Evolutionary conservation across 768 basidiomycete species (phyloP).

Genomic region (Austroboletus festivus): DNA sequence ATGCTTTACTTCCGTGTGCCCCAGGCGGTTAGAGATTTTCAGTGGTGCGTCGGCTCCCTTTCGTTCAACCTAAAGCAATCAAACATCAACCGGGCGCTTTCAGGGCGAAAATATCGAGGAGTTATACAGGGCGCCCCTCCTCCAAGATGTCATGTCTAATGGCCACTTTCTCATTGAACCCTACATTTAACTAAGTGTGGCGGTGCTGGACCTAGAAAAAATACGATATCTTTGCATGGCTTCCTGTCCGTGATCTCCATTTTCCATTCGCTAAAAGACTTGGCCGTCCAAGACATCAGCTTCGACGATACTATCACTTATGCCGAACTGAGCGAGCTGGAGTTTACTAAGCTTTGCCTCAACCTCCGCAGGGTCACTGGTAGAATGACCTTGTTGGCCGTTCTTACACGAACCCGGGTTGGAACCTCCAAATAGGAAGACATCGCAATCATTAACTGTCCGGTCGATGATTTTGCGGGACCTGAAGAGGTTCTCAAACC

Average conservation of each 20-base stretch:
- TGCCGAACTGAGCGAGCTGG: conserved; percentile 3
- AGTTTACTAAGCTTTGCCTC: conserved; percentile 2
- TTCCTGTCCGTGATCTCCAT: conserved; percentile 2
- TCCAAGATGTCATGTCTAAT: background rate
- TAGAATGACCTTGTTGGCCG: background rate
- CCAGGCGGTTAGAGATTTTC: no score
- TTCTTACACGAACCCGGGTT: no score
- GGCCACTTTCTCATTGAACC: conserved; percentile 1
- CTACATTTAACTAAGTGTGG: background rate
- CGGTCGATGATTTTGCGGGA: conserved; percentile 3
- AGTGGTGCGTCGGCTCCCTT: no score
- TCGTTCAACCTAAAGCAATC: no score
- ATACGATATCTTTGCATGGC: conserved; percentile 1
- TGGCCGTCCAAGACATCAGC: conserved; percentile 1
- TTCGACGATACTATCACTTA: conserved; percentile 6
- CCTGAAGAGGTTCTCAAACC: no score
- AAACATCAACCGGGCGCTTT: no score
- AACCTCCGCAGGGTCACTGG: conserved; percentile 1
- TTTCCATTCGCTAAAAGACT: background rate
- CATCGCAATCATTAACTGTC: background rate
- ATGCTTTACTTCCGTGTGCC: no score
- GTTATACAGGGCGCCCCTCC: no score
- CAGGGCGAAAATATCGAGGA: no score
- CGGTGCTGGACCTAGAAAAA: background rate
- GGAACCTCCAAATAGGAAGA: background rate